Evolutionary conservation across 441 rosid genomes (phyloP).

Genomic region (Adansonia gregorii): DNA sequence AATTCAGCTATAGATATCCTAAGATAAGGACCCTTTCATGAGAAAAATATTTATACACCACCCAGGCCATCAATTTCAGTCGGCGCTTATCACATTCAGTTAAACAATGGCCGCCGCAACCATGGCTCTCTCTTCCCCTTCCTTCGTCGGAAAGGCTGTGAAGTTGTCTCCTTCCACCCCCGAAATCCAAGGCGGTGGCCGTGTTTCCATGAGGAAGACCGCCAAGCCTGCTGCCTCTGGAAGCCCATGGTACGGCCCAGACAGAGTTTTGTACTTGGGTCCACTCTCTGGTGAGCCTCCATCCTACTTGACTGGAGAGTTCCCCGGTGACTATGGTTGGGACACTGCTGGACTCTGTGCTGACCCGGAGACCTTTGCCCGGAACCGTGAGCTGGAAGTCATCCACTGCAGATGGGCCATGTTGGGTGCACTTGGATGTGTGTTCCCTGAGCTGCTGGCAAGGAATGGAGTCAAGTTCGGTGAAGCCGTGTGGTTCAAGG

Average conservation of each 20-base stretch:
- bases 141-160: conserved; percentile 66
- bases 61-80: background rate
- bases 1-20: conserved; percentile 30
- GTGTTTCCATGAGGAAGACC: conserved; percentile 58
- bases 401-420: conserved; percentile 60
- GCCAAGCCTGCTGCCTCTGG: conserved; percentile 42
- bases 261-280: conserved; percentile 54
- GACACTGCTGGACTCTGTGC: conserved; percentile 59
- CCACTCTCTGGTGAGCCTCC: conserved; percentile 55
- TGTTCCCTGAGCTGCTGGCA: conserved; percentile 58
- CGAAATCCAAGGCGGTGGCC: conserved; percentile 42
- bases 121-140: conserved; percentile 66
- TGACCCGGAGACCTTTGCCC: conserved; percentile 58
- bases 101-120: conserved; percentile 58
- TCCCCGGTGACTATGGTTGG: conserved; percentile 58
- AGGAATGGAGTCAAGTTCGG: conserved; percentile 58
- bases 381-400: conserved; percentile 57
- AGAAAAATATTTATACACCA: background rate
- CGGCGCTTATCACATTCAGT: background rate
- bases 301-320: conserved; percentile 51
- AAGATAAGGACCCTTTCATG: conserved; percentile 24
- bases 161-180: conserved; percentile 46
- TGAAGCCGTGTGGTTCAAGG: conserved; percentile 62
- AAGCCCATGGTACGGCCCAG: conserved; percentile 49
- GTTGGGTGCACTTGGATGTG: conserved; percentile 55